phyloP scores from a whole-genome alignment of 306 rosid genomes.

The Prunus fruticosa region DNA sequence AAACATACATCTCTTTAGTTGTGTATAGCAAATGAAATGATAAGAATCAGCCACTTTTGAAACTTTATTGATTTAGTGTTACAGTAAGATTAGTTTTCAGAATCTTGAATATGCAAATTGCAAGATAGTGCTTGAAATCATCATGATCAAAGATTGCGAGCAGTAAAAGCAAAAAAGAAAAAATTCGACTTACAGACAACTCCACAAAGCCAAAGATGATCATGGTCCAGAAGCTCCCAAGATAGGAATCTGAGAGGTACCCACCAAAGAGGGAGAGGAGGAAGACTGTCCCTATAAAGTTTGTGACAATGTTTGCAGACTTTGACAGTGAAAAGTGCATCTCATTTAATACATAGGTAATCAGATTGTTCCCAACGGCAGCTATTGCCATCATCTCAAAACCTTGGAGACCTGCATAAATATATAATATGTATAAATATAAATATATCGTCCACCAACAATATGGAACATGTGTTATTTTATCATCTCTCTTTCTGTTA shows the following conservation, averaged over 20 bases:
- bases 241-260: conserved; percentile 60
- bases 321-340: conserved; percentile 63
- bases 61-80: neutral
- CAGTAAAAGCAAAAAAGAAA: neutral
- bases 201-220: conserved; percentile 55
- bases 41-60: conserved; percentile 4
- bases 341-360: conserved; percentile 53
- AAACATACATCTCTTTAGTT: neutral
- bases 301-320: conserved; percentile 62
- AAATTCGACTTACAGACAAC: conserved; percentile 40
- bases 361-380: conserved; percentile 61
- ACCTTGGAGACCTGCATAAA: conserved; percentile 53
- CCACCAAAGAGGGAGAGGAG: conserved; percentile 65
- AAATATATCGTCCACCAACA: too few relatives aligned
- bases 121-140: conserved; percentile 6
- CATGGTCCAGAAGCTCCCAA: conserved; percentile 64
- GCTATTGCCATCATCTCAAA: conserved; percentile 76
- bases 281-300: conserved; percentile 61
- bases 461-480: too few relatives aligned
- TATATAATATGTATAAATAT: neutral
- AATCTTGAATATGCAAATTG: conserved; percentile 17
- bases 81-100: neutral
- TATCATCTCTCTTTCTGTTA: too few relatives aligned
- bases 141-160: neutral
- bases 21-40: neutral